Evolutionary conservation across 306 rosid species (phyloP).

Genomic region (Herpetospermum pedunculosum): DNA sequence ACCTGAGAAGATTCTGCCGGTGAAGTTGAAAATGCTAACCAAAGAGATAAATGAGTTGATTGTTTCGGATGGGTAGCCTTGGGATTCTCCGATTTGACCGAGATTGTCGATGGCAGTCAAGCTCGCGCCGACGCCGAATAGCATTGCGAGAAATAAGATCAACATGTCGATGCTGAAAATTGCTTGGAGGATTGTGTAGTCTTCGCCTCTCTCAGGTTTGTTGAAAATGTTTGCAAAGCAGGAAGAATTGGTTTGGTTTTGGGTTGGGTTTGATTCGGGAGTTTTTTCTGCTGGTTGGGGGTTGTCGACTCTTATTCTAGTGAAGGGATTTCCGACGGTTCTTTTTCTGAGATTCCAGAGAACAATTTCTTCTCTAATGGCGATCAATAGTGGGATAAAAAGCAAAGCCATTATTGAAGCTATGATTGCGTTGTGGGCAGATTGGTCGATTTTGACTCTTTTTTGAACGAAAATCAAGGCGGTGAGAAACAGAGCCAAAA

Average conservation of each 20-base stretch:
- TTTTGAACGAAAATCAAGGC: constrained; percentile 10
- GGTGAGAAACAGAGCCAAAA: constrained; percentile 22
- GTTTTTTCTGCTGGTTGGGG: background rate
- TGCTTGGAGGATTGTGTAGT: constrained; percentile 19
- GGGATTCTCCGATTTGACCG: constrained; percentile 29
- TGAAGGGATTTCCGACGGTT: background rate
- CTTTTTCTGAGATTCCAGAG: constrained; percentile 14
- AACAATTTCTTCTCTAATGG: constrained; percentile 15
- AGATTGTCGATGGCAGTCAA: constrained; percentile 24
- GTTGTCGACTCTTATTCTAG: background rate
- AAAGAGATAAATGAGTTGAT: constrained; percentile 15
- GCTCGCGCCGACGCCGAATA: constrained; percentile 18
- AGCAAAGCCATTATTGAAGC: constrained; percentile 10
- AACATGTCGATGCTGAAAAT: constrained; percentile 4
- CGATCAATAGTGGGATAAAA: constrained; percentile 13
- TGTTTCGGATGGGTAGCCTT: constrained; percentile 7
- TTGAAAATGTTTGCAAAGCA: background rate
- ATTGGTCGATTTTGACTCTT: background rate
- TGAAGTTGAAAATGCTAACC: constrained; percentile 25
- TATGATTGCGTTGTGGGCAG: constrained; percentile 8
- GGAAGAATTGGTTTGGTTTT: background rate
- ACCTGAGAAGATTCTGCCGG: constrained; percentile 13
- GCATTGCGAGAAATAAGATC: background rate
- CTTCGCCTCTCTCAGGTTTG: constrained; percentile 33
- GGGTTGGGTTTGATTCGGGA: background rate